phyloP scores from a whole-genome alignment of 2,329 filamentous ascomycete genomes.

The Trichoderma endophyticum region DNA sequence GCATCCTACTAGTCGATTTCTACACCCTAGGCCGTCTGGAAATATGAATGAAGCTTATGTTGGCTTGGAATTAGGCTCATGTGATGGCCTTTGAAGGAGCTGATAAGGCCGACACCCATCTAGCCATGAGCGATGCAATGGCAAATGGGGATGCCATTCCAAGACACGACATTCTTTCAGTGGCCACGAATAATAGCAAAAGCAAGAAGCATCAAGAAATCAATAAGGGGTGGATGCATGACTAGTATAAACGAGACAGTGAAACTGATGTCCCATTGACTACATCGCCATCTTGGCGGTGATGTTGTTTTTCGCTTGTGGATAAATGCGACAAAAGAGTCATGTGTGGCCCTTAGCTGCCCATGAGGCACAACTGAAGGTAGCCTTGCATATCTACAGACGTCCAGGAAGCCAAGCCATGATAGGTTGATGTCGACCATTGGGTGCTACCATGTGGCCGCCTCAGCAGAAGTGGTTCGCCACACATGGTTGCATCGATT shows the following conservation, averaged over 20 bases:
- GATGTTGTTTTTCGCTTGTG: neutral
- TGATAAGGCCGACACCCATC: neutral
- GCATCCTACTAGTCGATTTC: neutral
- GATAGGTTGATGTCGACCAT: neutral
- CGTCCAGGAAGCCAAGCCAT: neutral
- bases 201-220: neutral
- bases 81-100: neutral
- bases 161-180: neutral
- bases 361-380: neutral
- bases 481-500: neutral
- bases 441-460: slow-evolving; percentile 3
- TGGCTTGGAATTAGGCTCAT: neutral
- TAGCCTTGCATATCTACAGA: neutral
- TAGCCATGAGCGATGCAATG: neutral
- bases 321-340: neutral
- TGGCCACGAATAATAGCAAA: neutral
- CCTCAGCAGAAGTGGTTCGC: slow-evolving; percentile 1
- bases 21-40: neutral
- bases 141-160: neutral
- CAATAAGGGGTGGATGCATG: neutral
- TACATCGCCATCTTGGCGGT: neutral
- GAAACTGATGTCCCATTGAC: neutral
- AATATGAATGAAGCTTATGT: neutral
- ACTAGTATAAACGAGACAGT: neutral
- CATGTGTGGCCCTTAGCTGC: neutral